phyloP scores from a whole-genome alignment of 441 rosid species.

The Euphorbia corollata region DNA sequence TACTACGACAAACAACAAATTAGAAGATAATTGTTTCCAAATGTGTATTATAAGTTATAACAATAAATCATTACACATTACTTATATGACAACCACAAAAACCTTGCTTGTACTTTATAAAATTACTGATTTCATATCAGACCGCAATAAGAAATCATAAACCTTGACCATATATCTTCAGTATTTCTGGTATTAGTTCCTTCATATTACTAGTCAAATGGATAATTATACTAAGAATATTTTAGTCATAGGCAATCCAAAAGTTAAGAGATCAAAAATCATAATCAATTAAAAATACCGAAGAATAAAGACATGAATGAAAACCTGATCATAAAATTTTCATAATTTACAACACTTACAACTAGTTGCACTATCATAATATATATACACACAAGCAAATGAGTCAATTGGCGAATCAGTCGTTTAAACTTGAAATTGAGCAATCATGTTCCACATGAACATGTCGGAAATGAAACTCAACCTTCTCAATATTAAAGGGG shows the following conservation, averaged over 20 bases:
- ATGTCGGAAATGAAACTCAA: background rate
- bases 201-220: background rate
- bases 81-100: background rate
- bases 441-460: background rate
- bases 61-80: background rate
- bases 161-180: too few species aligned
- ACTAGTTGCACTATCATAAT: background rate
- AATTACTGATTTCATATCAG: too few species aligned
- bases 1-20: background rate
- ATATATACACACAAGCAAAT: background rate
- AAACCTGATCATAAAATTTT: too few species aligned
- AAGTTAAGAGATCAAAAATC: too few species aligned
- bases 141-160: too few species aligned
- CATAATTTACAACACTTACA: background rate
- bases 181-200: too few species aligned
- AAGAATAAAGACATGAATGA: too few species aligned
- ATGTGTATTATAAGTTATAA: background rate
- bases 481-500: background rate
- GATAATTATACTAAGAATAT: too few species aligned
- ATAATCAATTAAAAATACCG: too few species aligned
- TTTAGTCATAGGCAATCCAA: too few species aligned
- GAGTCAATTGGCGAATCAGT: background rate
- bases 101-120: background rate
- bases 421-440: background rate
- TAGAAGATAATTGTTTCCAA: background rate